Conservation (phyloP, 2,329 filamentous ascomycete species). For the Colletotrichum sp. region DNA sequence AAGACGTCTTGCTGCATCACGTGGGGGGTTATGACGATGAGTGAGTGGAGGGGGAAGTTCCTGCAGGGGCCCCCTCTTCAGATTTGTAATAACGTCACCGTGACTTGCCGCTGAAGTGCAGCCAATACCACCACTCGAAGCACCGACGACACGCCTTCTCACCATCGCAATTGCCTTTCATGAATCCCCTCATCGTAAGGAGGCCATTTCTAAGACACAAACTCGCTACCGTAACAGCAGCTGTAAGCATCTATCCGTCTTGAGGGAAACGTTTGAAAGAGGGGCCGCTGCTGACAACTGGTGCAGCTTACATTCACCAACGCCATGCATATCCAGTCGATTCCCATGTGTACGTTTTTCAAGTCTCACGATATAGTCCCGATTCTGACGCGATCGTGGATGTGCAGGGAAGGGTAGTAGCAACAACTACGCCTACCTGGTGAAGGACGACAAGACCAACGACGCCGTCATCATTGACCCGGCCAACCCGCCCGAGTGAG, state of each 20-base stretch:
- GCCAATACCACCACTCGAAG: background rate
- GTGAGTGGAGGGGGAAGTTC: background rate
- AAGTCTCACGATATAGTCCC: background rate
- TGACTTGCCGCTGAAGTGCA: background rate
- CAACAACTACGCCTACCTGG: constrained; percentile 87
- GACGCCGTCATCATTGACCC: constrained; percentile 83
- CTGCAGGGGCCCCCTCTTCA: background rate
- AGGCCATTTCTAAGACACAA: constrained; percentile 38
- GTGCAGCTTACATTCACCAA: constrained; percentile 41
- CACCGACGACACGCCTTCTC: background rate
- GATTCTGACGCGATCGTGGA: background rate
- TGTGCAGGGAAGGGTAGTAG: constrained; percentile 72
- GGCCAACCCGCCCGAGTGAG: constrained; percentile 78
- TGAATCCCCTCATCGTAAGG: constrained; percentile 47
- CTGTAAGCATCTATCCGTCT: constrained; percentile 29
- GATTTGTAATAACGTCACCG: constrained; percentile 22
- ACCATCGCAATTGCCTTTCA: constrained; percentile 27
- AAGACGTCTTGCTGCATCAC: background rate
- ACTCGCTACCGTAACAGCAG: constrained; percentile 30
- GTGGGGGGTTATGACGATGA: constrained; percentile 1
- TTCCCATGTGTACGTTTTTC: constrained; percentile 79
- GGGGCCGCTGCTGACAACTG: constrained; percentile 16
- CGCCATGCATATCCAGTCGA: constrained; percentile 85
- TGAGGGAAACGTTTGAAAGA: background rate
- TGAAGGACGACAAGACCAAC: constrained; percentile 78